phyloP scores from a whole-genome alignment of 2,329 filamentous ascomycete genomes.

The Setomelanomma holmii region DNA sequence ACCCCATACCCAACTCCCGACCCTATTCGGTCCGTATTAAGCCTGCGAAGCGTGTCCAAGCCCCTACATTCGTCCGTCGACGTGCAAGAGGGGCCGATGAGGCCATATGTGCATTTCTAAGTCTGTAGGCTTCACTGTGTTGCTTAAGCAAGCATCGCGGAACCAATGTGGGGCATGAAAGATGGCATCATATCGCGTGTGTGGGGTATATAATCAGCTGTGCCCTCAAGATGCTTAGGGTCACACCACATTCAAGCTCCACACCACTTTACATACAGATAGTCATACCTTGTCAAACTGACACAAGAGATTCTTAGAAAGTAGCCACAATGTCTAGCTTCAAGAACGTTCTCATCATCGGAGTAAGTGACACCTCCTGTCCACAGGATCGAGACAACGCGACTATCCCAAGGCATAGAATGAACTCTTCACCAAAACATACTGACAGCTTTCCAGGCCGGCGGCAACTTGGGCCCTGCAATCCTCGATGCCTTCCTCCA shows the following conservation, averaged over 20 bases:
- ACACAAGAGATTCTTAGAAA: too few species aligned
- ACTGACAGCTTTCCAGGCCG: conserved; percentile 36
- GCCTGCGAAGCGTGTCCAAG: background rate
- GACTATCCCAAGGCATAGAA: too few species aligned
- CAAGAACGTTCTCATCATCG: conserved; percentile 55
- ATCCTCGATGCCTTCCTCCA: conserved; percentile 52
- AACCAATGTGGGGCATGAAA: conserved; percentile 12
- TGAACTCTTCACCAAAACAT: too few species aligned
- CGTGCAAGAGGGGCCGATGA: background rate
- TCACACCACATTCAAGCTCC: background rate
- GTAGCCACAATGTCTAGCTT: conserved; percentile 41
- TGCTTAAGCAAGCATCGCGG: conserved; percentile 4
- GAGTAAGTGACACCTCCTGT: conserved; percentile 43
- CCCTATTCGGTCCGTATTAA: background rate
- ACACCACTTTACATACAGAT: too few species aligned
- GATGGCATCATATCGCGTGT: conserved; percentile 16
- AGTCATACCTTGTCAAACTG: too few species aligned
- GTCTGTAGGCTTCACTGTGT: background rate
- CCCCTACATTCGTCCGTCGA: background rate
- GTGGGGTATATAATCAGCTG: conserved; percentile 14
- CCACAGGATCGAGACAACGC: too few species aligned
- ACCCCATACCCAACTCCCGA: background rate
- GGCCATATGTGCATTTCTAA: background rate
- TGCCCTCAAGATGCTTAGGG: background rate
- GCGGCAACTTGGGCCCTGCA: conserved; percentile 53